Percentiles rank a stretch among this genome's conserved stretches.
Evolutionary conservation across 139 green algal species (phyloP).

Genomic region (Chlorella ohadii): DNA sequence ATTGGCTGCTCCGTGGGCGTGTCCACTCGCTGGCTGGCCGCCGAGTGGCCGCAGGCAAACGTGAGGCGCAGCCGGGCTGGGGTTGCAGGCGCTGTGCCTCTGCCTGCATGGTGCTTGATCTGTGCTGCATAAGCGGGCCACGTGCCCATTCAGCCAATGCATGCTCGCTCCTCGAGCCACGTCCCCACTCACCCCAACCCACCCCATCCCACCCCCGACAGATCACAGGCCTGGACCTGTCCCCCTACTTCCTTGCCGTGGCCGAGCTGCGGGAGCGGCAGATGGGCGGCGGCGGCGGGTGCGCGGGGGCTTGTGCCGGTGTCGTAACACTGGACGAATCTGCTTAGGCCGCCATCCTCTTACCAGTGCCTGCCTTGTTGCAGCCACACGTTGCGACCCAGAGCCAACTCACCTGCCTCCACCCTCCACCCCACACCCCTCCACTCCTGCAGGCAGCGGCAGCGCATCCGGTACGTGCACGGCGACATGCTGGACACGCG

Average conservation of each 20-base stretch:
- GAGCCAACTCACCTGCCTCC: too few species aligned
- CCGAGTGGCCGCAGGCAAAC: constrained; percentile 55
- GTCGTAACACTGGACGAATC: too few species aligned
- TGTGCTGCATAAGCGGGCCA: too few species aligned
- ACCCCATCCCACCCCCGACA: not conserved
- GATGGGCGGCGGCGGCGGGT: constrained; percentile 24
- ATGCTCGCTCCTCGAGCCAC: too few species aligned
- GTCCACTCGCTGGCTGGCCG: constrained; percentile 73
- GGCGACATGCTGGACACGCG: constrained; percentile 66
- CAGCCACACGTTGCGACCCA: too few species aligned
- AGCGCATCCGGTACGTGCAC: constrained; percentile 77
- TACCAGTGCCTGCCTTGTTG: too few species aligned
- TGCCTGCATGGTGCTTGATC: not conserved
- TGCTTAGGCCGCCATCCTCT: too few species aligned
- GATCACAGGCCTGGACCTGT: constrained; percentile 80
- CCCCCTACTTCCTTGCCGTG: constrained; percentile 90
- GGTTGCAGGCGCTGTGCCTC: not conserved
- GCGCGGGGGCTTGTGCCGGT: not conserved
- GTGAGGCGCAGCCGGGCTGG: constrained; percentile 13
- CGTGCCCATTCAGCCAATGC: too few species aligned
- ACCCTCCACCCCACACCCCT: too few species aligned
- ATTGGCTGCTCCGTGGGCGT: constrained; percentile 88
- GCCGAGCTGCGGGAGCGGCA: constrained; percentile 73
- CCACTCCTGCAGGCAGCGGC: constrained; percentile 1
- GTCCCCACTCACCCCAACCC: too few species aligned